Base-by-base conservation (phyloP, 73 alveolate species). In the Paramecium primaurelia region DNA sequence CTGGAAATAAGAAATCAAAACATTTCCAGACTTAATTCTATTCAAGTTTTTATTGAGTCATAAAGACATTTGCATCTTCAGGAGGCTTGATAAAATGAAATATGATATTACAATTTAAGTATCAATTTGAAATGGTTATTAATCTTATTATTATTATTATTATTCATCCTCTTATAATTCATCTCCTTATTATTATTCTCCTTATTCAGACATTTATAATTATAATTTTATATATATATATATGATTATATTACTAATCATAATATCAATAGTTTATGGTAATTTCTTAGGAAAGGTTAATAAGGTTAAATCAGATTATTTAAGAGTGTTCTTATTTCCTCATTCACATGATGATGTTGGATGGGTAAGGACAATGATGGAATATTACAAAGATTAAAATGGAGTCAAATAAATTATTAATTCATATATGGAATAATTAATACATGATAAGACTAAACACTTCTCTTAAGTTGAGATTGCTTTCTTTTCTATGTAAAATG, bases 291-390 rank as follows among this genome's bases (percentile, higher is more conserved):
- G 91, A 18, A 22, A 80, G 30, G 75, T 80, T 11, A 80, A 64
- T 80, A 45, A 45, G 14, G 58, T 42, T 18, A 26, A 49, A 11
- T 12, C 47, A 2, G 94, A 89, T 42, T 18, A 42, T 5, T 12
- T 88, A 28, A 49, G 86, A 11, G 97, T 97, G 28, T 99, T 95
- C 75, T 88, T 97, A 36, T 96, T 97, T 12, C 94, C 99, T 4
- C 99, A 97, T 88, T 93, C 99, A 8, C 99, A 97, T 90, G 98
- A 98, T 92, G 99, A 98, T 92, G 98, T 97, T 36, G 99, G 99
- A 28, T 98, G 99, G 99, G 95, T 97, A 16, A 94, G 94, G 92
- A 93, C 98, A 20, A 93, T 95, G 64, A 97, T 96, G 73, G 97
- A 95, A 71, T 98, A 95, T 85, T 98, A 93, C 77, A 32, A 69